Evolutionary conservation across 768 basidiomycete species (phyloP), one percentile per base, ranked within the genome.

Genomic region (Cubamyces lactineus): DNA sequence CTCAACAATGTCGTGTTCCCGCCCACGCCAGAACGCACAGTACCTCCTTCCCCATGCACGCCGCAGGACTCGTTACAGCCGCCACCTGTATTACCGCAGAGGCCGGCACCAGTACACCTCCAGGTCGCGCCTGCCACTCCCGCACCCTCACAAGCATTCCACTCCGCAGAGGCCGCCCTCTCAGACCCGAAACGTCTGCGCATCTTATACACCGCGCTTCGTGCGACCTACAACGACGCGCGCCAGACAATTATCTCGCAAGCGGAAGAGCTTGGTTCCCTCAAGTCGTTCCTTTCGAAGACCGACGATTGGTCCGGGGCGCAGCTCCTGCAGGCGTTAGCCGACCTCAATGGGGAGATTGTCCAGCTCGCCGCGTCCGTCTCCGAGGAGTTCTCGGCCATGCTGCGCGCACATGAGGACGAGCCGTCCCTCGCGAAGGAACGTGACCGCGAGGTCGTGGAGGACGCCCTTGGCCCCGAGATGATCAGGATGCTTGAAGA

Each of bases 281-380:
- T 76, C 53, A 70, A 73, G 50, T 64, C 74, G 15, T 76, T 75
- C 71, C 72, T 75, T 4, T 70, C 67, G 52, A 75, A 76, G 66
- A 75, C 74, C 19, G 75, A 76, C 67, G 70, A 74, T 40, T 70
- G 69, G 66, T 73, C 72, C 21, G 74, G 74, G 51, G 72, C 73
- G 56, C 72, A 75, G 66, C 69, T 76, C 48, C 48, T 75, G 13
- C 75, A 76, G 59, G 69, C 72, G 39, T 59, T 75, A 16, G 71
- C 70, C 24, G 75, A 76, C 57, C 69, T 76, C 42, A 76, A 76
- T 61, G 62, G 69, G 17, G 74, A 75, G 68, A 73, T 76, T 64
- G 63, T 75, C 49, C 75, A 76, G 64, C 71, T 76, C 48, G 65
- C 75, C 16, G 75, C 75, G 19, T 71, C 71, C 15, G 68, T 73